Percentiles rank a stretch among this genome's conserved stretches.
Evolutionary conservation across 257 asterid species (phyloP).

Genomic region (Craterostigma plantagineum): DNA sequence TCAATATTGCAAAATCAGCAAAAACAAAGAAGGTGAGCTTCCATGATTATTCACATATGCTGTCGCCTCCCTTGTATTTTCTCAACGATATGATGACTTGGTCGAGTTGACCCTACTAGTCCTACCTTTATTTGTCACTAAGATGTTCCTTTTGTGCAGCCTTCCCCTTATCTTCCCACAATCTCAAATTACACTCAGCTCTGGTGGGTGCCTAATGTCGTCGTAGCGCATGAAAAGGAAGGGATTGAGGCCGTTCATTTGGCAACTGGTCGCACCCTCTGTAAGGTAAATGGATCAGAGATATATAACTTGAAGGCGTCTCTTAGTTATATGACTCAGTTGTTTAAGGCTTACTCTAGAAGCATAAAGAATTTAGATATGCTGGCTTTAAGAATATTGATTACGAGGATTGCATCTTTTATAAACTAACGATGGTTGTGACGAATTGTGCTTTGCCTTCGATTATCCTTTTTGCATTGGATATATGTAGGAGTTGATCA

Average conservation of each 20-base stretch:
- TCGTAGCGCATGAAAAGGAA: conserved; percentile 89
- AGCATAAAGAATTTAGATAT: too few species aligned
- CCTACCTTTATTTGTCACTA: conserved; percentile 10
- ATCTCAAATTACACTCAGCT: conserved; percentile 88
- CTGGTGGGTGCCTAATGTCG: conserved; percentile 99
- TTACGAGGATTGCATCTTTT: too few species aligned
- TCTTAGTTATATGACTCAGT: too few species aligned
- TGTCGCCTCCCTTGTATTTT: not conserved
- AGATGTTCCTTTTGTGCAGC: conserved; percentile 27
- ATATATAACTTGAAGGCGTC: conserved; percentile 5
- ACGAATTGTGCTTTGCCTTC: too few species aligned
- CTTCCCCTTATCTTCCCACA: conserved; percentile 60
- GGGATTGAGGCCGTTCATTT: conserved; percentile 96
- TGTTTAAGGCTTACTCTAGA: too few species aligned
- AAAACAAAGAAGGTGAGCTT: conserved; percentile 60
- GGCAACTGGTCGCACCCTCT: conserved; percentile 89
- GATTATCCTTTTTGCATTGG: too few species aligned
- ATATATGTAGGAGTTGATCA: too few species aligned
- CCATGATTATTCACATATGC: not conserved
- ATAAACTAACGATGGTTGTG: too few species aligned
- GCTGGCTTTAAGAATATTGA: too few species aligned
- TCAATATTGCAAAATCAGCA: conserved; percentile 70
- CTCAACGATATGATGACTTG: too few species aligned
- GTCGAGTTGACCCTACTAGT: too few species aligned
- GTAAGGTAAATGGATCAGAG: conserved; percentile 74